Base-by-base conservation (phyloP, 139 green algal species). In the Chlorella sorokiniana region DNA sequence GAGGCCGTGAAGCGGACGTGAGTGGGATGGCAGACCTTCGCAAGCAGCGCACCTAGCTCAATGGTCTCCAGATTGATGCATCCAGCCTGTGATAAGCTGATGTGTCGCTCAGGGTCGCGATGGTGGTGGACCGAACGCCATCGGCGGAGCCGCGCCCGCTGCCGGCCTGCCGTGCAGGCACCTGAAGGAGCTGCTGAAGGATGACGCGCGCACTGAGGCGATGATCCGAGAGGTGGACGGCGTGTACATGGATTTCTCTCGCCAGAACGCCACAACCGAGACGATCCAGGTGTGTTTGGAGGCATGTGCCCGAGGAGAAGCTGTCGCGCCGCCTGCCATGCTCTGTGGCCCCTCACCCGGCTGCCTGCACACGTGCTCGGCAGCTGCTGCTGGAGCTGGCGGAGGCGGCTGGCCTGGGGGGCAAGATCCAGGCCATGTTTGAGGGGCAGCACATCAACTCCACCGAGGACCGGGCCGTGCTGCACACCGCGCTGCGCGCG, bases 351-450 rank as follows among this genome's bases (percentile, higher is more conserved):
- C 62, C 62, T 42, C 33, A 9, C 65, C 37, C 18, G 33, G 35
- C 65, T 27, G 3, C 64, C 37, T 45, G 23, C 27, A 5, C 14
- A 59, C 29, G 2, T 45, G 35, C 2, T 59, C 0, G 82, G 77
- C 88, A 96, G 91, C 88, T 95, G 81, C 89, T 97, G 59, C 76
- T 93, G 38, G 85, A 93, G 7, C 86, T 98, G 78, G 93, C 92
- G 0, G 69, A 90, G 10, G 82, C 83, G 31, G 87, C 92, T 0
- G 83, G 93, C 1, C 82, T 99, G 79, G 86, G 91, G 48, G 84
- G 87, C 62, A 99, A 99, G 93, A 98, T 99, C 41, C 85, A 95
- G 25, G 88, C 86, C 54, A 99, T 99, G 97, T 99, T 98, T 84
- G 68, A 23, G 14, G 97, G 97, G 37, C 90, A 99, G 74, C 92